Evolutionary conservation across 768 basidiomycete species (phyloP), one percentile per base, ranked within the genome.

Genomic region (Pleurotus ostreatus): DNA sequence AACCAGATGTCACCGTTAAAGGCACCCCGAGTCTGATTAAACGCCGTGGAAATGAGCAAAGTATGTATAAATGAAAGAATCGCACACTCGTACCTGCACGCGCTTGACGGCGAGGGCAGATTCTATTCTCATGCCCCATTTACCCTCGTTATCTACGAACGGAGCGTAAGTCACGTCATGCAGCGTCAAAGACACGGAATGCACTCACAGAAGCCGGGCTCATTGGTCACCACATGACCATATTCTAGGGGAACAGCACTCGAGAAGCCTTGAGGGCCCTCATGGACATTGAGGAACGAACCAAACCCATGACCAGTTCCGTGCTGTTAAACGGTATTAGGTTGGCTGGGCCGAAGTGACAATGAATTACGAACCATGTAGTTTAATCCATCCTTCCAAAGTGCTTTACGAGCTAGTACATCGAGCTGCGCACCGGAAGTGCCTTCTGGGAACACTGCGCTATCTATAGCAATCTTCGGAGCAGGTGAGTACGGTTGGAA

Each of bases 151-250:
- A 68, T 95, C 89, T 86, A 64, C 47, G 55, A 47, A 54, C 30
- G 9, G 30, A 11, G 30, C 7, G 30, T 34, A 34, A 34, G 30
- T 34, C 30, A 11, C 9, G 30, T 34, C 30, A 34, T 34, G 30
- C 30, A 11, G 59, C 46, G 52, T 59, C 44, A 51, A 48, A 46
- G 49, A 54, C 38, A 39, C 34, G 26, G 40, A 55, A 58, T 20
- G 45, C 34, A 80, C 88, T 68, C 66, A 92, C 88, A 96, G 71
- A 85, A 95, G 0, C 94, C 94, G 46, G 94, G 96, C 71, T 98
- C 94, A 64, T 97, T 95, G 46, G 94, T 94, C 57, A 95, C 84
- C 62, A 95, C 85, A 69, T 97, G 86, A 9, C 97, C 97, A n/a
- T 85, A 84, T 20, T 79, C 76, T 30, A 98, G 79, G 2, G 90